phyloP scores from a whole-genome alignment of 192 early-diverging fungal species.

The Irineochytrium annulatum region DNA sequence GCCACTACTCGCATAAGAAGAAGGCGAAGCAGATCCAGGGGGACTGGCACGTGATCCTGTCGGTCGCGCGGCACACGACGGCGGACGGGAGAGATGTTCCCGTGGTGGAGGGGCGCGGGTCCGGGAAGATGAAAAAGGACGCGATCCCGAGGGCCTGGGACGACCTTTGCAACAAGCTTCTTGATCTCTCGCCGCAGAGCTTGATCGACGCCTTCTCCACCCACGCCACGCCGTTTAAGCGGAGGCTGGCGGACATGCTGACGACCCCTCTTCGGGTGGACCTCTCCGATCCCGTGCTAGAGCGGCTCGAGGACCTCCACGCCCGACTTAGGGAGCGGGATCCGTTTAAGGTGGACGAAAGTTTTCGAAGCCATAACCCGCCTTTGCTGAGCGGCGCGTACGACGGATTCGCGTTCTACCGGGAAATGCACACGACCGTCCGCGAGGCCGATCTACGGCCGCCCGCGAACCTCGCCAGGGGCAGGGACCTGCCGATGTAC shows the following conservation, averaged over 20 bases:
- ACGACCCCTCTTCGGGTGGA: slow-evolving; percentile 23
- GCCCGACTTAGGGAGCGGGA: slow-evolving; percentile 1
- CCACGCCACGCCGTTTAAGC: slow-evolving; percentile 21
- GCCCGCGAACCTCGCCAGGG: slow-evolving; percentile 22
- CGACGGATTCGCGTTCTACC: background rate
- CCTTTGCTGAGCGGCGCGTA: background rate
- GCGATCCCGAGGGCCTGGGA: slow-evolving; percentile 15
- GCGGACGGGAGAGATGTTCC: slow-evolving; percentile 12
- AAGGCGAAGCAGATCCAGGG: background rate
- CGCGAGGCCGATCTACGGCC: slow-evolving; percentile 6
- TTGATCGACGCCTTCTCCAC: slow-evolving; percentile 28
- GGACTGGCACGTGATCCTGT: slow-evolving; percentile 10
- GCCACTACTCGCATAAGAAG: background rate
- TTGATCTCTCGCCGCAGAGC: slow-evolving; percentile 9
- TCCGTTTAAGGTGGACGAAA: too few relatives aligned
- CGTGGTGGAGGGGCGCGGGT: background rate
- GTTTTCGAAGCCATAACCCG: too few relatives aligned
- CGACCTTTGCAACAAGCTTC: slow-evolving; percentile 16
- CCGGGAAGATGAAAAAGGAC: slow-evolving; percentile 6
- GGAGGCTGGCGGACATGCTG: slow-evolving; percentile 23
- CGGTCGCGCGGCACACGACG: slow-evolving; percentile 14
- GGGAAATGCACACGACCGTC: background rate
- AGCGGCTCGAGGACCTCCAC: slow-evolving; percentile 15
- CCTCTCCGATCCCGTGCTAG: slow-evolving; percentile 19
- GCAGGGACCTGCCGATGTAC: slow-evolving; percentile 36